Evolutionary conservation across 495 filamentous ascomycete species (phyloP).

Genomic region (Annulohypoxylon maeteangense): DNA sequence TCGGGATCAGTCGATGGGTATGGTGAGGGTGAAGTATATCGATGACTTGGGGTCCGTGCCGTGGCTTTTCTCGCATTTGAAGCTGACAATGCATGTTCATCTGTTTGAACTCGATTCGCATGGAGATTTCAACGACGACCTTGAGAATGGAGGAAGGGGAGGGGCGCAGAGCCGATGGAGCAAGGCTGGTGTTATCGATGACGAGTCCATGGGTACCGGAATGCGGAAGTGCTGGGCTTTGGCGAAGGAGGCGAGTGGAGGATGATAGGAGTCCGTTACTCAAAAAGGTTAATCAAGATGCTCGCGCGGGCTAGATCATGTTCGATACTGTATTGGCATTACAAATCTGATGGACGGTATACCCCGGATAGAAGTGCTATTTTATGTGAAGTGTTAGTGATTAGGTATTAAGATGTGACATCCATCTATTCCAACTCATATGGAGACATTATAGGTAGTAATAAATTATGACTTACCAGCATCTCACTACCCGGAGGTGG

Average conservation of each 20-base stretch:
- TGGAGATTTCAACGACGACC: conserved; percentile 4
- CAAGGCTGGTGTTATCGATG: conserved; percentile 44
- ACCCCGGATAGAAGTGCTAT: neutral
- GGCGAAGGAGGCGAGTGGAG: conserved; percentile 36
- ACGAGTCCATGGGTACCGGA: conserved; percentile 59
- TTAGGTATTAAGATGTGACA: neutral
- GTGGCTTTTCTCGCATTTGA: conserved; percentile 61
- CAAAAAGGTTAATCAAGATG: neutral
- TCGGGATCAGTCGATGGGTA: neutral
- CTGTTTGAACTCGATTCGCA: conserved; percentile 48
- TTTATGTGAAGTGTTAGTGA: neutral
- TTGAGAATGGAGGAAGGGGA: neutral
- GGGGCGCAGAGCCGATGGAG: conserved; percentile 46
- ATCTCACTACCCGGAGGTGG: neutral
- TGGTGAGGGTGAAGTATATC: conserved; percentile 36
- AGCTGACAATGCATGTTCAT: conserved; percentile 59
- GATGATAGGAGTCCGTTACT: conserved; percentile 8
- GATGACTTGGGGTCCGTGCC: conserved; percentile 54
- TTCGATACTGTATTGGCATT: neutral
- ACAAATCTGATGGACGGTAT: neutral
- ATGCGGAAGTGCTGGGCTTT: conserved; percentile 61
- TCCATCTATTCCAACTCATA: neutral
- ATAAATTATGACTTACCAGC: neutral
- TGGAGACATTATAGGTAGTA: neutral
- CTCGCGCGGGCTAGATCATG: neutral